Evolutionary conservation across 169 alveolate genomes (phyloP).

Genomic region (Besnoitia besnoiti): DNA sequence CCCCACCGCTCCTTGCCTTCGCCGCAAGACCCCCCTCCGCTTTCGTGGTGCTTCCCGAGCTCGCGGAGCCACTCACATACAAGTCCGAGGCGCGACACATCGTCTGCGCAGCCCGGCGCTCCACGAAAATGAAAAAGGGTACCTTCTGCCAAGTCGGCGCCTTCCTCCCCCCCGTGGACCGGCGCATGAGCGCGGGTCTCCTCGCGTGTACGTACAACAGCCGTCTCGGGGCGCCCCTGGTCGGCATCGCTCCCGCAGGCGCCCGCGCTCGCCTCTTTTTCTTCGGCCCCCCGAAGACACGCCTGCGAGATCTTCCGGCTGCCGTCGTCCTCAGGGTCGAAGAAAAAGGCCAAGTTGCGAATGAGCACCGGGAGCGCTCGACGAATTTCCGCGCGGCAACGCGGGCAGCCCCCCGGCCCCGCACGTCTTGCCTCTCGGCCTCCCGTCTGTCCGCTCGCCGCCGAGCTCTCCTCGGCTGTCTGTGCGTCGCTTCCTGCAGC

Average conservation of each 20-base stretch:
- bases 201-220: background rate
- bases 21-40: background rate
- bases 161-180: background rate
- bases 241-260: background rate
- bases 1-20: background rate
- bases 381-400: background rate
- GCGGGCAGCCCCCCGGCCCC: background rate
- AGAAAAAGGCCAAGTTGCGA: conserved; percentile 11
- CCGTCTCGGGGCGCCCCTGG: background rate
- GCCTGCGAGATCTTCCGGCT: background rate
- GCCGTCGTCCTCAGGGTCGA: background rate
- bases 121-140: background rate
- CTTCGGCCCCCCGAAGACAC: background rate
- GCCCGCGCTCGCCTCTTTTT: background rate
- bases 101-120: background rate
- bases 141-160: too few species aligned
- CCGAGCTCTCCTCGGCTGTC: background rate
- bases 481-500: background rate
- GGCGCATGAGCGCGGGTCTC: background rate
- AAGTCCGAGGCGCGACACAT: background rate
- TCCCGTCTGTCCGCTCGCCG: background rate
- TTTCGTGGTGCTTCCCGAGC: background rate
- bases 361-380: background rate
- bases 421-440: background rate
- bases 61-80: background rate